Evolutionary conservation across 192 early-diverging fungal species (phyloP).

Genomic region (Thoreauomyces humboldtii): DNA sequence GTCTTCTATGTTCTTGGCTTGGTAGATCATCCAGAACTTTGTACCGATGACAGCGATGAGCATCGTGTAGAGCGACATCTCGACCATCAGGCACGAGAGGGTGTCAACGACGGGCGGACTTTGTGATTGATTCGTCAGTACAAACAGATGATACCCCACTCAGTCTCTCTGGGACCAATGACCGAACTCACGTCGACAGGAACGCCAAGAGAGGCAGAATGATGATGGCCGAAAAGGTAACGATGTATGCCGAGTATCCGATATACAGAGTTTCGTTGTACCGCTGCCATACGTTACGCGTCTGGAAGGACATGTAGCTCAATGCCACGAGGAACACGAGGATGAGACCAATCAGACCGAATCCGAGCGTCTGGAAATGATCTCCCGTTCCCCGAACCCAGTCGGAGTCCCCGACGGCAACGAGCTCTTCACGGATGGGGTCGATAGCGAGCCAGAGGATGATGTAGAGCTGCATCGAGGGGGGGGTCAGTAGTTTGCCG

Average conservation of each 20-base stretch:
- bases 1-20: too few species aligned
- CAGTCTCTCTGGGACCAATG: not conserved
- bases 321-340: slow-evolving; percentile 7
- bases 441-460: slow-evolving; percentile 4
- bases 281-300: slow-evolving; percentile 16
- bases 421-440: slow-evolving; percentile 15
- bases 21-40: too few species aligned
- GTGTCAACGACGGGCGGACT: slow-evolving; percentile 16
- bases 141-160: not conserved
- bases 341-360: slow-evolving; percentile 9
- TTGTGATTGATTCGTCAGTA: too few species aligned
- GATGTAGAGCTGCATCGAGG: slow-evolving; percentile 4
- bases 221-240: slow-evolving; percentile 19
- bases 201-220: slow-evolving; percentile 8
- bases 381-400: slow-evolving; percentile 18
- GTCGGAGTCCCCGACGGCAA: slow-evolving; percentile 13
- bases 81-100: slow-evolving; percentile 15
- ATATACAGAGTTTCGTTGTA: slow-evolving; percentile 15
- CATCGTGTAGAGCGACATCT: slow-evolving; percentile 18
- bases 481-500: not conserved
- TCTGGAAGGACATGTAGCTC: slow-evolving; percentile 11
- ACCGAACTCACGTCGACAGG: not conserved
- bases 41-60: too few species aligned
- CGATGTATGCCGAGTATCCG: slow-evolving; percentile 17
- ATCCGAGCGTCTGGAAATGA: slow-evolving; percentile 9